These are phyloP conservation scores for Saccharum spontaneum DNA, from an alignment of 176 grass and related monocot species.

Conservation along the genomic window DNA sequence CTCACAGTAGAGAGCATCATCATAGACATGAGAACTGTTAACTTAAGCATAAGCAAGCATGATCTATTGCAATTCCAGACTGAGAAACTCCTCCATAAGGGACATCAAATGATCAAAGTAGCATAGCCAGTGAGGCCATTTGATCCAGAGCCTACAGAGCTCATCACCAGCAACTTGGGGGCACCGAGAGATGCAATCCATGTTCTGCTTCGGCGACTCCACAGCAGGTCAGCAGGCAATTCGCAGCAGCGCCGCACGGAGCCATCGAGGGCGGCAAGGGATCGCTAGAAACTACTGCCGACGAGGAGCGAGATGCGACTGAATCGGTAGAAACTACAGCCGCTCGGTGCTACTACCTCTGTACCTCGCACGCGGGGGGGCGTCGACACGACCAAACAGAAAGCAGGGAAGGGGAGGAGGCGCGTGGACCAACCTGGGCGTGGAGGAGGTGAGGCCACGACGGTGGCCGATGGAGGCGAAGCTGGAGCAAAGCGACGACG, in stretches of 20 bases:
- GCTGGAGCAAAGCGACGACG: slow-evolving; percentile 59
- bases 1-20: neutral
- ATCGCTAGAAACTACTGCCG: neutral
- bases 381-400: neutral
- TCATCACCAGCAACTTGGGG: neutral
- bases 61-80: neutral
- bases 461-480: slow-evolving; percentile 43
- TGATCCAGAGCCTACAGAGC: neutral
- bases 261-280: neutral
- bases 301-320: neutral
- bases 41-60: neutral
- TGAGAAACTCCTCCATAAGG: neutral
- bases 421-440: slow-evolving; percentile 27
- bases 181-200: neutral
- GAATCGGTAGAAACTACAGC: neutral
- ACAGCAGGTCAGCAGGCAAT: neutral
- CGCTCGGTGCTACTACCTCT: neutral
- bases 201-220: neutral
- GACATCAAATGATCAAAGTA: neutral
- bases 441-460: slow-evolving; percentile 29
- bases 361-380: neutral
- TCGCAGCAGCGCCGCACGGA: neutral
- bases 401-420: neutral
- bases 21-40: neutral
- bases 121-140: neutral